These are phyloP conservation scores for Coemansia sp. DNA, from an alignment of 192 early-diverging fungal species.

Conservation along the genomic window DNA sequence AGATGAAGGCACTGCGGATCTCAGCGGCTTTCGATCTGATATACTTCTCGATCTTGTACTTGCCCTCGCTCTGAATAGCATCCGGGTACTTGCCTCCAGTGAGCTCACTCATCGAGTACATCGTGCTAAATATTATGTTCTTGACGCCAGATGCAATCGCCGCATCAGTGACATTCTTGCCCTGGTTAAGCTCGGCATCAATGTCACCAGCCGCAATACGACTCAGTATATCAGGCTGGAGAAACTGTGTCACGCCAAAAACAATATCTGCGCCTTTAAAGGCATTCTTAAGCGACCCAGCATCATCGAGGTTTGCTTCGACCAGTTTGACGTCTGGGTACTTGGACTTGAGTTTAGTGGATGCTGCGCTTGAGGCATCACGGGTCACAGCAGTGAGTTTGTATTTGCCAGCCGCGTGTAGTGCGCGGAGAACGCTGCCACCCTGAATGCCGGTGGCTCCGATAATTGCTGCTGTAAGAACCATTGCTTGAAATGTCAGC, in stretches of 20 bases:
- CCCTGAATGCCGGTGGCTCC: slow-evolving; percentile 43
- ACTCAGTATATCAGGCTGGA: slow-evolving; percentile 5
- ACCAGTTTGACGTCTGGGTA: slow-evolving; percentile 26
- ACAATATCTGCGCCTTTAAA: slow-evolving; percentile 22
- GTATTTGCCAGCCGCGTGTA: slow-evolving; percentile 26
- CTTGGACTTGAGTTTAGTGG: slow-evolving; percentile 2
- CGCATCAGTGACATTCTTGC: slow-evolving; percentile 36
- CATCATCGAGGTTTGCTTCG: slow-evolving; percentile 21
- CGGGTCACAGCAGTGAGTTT: slow-evolving; percentile 24
- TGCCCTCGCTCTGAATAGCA: slow-evolving; percentile 25
- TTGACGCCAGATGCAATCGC: slow-evolving; percentile 21
- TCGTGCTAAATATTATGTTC: slow-evolving; percentile 19
- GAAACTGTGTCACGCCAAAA: slow-evolving; percentile 35
- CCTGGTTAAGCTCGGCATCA: slow-evolving; percentile 32
- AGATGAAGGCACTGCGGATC: slow-evolving; percentile 20
- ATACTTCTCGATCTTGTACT: slow-evolving; percentile 33
- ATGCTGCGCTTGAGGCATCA: slow-evolving; percentile 5
- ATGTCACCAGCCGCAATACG: slow-evolving; percentile 11
- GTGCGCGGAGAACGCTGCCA: slow-evolving; percentile 16
- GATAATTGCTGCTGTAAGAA: slow-evolving; percentile 23
- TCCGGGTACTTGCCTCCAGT: slow-evolving; percentile 27
- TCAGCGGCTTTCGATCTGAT: slow-evolving; percentile 16
- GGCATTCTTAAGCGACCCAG: slow-evolving; percentile 14
- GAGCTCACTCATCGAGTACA: slow-evolving; percentile 29
- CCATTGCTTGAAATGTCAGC: slow-evolving; percentile 16